Conservation (phyloP, 1,139 yeast genomes). For the Geotrichum phurueaensis region DNA sequence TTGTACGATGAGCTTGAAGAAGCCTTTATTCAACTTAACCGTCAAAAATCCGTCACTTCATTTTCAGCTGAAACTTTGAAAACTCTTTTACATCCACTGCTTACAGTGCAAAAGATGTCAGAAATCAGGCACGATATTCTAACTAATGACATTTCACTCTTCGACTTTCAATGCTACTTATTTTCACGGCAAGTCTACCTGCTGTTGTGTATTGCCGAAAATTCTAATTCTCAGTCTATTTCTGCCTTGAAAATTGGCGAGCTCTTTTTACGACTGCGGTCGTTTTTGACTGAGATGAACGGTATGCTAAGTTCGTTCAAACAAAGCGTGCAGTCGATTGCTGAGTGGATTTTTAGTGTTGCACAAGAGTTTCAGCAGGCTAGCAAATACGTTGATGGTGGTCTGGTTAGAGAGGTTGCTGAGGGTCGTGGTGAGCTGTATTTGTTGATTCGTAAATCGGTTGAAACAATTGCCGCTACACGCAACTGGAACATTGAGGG, state of each 20-base stretch:
- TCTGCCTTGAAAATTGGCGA: slow-evolving; percentile 33
- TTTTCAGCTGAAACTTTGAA: slow-evolving; percentile 33
- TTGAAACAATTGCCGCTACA: slow-evolving; percentile 34
- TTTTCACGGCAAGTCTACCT: slow-evolving; percentile 40
- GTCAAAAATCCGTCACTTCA: slow-evolving; percentile 27
- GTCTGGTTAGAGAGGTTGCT: slow-evolving; percentile 31
- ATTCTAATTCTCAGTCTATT: slow-evolving; percentile 37
- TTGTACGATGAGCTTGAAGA: slow-evolving; percentile 41
- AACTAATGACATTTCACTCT: slow-evolving; percentile 37
- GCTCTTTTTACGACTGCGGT: slow-evolving; percentile 33
- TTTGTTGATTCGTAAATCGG: slow-evolving; percentile 33
- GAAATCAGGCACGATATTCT: slow-evolving; percentile 35
- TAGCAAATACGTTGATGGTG: slow-evolving; percentile 24
- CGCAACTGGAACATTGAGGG: slow-evolving; percentile 41
- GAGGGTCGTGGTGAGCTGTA: slow-evolving; percentile 39
- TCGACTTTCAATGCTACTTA: slow-evolving; percentile 40
- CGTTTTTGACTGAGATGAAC: slow-evolving; percentile 41
- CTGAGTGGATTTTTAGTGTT: slow-evolving; percentile 36
- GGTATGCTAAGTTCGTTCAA: slow-evolving; percentile 28
- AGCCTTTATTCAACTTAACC: slow-evolving; percentile 27
- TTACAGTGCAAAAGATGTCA: slow-evolving; percentile 21
- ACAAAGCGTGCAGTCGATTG: slow-evolving; percentile 25
- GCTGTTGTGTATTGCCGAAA: slow-evolving; percentile 30
- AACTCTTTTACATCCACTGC: slow-evolving; percentile 11
- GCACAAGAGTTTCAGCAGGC: slow-evolving; percentile 32